These are phyloP conservation scores for Camellia japonica DNA, from an alignment of 148 eudicot genomes.

Conservation along the genomic window DNA sequence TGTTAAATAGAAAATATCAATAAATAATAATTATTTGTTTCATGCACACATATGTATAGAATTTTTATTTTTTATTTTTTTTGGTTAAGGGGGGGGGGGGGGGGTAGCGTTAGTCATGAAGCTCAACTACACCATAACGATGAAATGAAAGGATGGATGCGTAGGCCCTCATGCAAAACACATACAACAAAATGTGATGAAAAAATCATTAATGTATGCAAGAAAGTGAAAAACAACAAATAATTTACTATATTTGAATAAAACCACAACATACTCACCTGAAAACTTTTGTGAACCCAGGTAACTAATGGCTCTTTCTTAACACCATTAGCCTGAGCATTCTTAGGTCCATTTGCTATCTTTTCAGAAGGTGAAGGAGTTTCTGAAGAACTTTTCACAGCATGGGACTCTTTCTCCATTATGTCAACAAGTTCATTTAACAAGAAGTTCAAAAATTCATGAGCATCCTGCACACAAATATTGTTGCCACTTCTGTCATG, in stretches of 20 bases:
- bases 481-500: no score
- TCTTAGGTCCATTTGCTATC: conserved; percentile 47
- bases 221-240: not conserved
- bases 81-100: no score
- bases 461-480: conserved; percentile 62
- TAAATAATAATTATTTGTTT: no score
- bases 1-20: no score
- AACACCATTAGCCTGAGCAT: conserved; percentile 30
- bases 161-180: no score
- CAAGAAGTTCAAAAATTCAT: conserved; percentile 80
- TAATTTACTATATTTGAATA: not conserved
- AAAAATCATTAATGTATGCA: no score
- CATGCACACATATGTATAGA: no score
- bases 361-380: conserved; percentile 31
- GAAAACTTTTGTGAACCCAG: conserved; percentile 80
- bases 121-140: no score
- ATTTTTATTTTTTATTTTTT: no score
- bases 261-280: conserved; percentile 32
- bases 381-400: conserved; percentile 30
- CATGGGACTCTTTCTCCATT: conserved; percentile 70
- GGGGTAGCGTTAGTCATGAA: no score
- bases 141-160: no score
- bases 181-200: no score
- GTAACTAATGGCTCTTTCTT: conserved; percentile 62
- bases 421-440: conserved; percentile 84